These are phyloP conservation scores for Panus rudis DNA, from an alignment of 768 basidiomycete species.

Conservation along the genomic window DNA sequence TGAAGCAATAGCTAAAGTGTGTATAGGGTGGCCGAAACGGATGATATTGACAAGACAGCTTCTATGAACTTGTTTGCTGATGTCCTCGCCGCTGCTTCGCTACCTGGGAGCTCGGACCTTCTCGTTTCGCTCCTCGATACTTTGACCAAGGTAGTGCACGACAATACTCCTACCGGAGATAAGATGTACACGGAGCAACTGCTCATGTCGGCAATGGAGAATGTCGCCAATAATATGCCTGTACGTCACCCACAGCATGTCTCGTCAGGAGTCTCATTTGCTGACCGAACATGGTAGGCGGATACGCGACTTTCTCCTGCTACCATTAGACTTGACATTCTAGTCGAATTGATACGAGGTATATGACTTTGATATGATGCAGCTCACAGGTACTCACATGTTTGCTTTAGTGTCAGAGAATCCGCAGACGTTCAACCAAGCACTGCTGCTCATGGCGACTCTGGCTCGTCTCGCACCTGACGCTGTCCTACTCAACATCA, in stretches of 20 bases:
- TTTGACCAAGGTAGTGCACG: conserved; percentile 57
- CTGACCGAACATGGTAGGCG: not conserved
- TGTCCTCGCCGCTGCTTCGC: conserved; percentile 52
- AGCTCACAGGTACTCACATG: not conserved
- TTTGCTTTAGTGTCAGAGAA: conserved; percentile 69
- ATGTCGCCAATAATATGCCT: conserved; percentile 45
- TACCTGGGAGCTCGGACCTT: conserved; percentile 68
- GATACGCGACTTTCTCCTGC: conserved; percentile 26
- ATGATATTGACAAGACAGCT: conserved; percentile 35
- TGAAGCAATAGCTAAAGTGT: not conserved
- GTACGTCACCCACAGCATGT: conserved; percentile 32
- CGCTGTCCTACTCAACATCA: conserved; percentile 87
- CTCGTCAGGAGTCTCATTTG: not conserved
- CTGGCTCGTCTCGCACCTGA: conserved; percentile 82
- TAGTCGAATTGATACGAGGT: conserved; percentile 86
- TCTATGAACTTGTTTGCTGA: conserved; percentile 60
- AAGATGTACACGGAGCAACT: conserved; percentile 77
- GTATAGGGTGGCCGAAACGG: conserved; percentile 11
- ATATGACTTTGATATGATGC: conserved; percentile 14
- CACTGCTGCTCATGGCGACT: conserved; percentile 78
- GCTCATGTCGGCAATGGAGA: conserved; percentile 75
- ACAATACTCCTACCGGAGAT: conserved; percentile 51
- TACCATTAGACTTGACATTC: conserved; percentile 70
- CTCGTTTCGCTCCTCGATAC: conserved; percentile 67
- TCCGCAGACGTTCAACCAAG: conserved; percentile 93